Evolutionary conservation across 495 filamentous ascomycete genomes (phyloP), one percentile per base, ranked within the genome.

Genomic region (Venustampulla echinocandica): DNA sequence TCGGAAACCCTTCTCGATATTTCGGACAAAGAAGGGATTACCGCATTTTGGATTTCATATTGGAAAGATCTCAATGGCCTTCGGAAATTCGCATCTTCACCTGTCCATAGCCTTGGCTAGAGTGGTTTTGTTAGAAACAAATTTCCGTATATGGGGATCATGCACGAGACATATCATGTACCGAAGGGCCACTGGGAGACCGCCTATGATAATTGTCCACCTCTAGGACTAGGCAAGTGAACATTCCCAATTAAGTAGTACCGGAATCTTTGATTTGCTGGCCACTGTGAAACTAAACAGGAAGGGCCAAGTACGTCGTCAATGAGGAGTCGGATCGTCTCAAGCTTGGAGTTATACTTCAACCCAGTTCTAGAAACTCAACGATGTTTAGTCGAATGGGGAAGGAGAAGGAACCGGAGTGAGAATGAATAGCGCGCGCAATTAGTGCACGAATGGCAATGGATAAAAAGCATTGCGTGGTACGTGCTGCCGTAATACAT

Each of bases 121-220:
- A 30, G 13, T 6, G 13, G 13, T 30, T 30, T 7, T 13, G 7
- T 30, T 13, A 30, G 13, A 30, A 37, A 37, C 9, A 37, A 37
- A 18, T 11, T 10, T 37, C 34, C 34, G 7, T 18, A 37, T 37
- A 17, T 37, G 9, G 34, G 34, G 9, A 37, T 37, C 17, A 37
- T 37, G 34, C 15, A 37, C 15, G 7, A 37, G 15, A 37, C 7
- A 7, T 37, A 37, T 37, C 10, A 10, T 37, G 34, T 17, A 6
- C 34, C 34, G 34, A 37, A 37, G 34, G 34, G 34, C 15, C 7
- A 37, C 15, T 37, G 34, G 34, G 34, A 37, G 34, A 37, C 34
- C 17, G 15, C 17, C 5, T 37, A 37, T 37, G 9, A 11, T 6
- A 37, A 37, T 37, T 37, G 9, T 17, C 9, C 15, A 15, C 34